Percentiles rank a stretch among this genome's conserved stretches.
phyloP scores from a whole-genome alignment of 140 eudicot genomes.

The Senecio squalidus region DNA sequence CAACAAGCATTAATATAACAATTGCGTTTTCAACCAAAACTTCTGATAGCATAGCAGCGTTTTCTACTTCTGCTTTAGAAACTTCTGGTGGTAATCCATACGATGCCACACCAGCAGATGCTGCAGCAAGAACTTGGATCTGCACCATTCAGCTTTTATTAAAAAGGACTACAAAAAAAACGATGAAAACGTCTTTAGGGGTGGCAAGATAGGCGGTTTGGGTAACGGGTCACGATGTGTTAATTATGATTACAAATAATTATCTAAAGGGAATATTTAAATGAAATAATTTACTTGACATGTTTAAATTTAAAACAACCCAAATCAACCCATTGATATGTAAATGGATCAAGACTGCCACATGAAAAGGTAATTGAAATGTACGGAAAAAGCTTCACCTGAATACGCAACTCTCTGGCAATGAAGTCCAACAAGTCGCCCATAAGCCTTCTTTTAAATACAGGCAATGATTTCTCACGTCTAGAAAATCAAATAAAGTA shows the following conservation, averaged over 20 bases:
- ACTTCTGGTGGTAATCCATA: slow-evolving; percentile 65
- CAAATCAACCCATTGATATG: neutral
- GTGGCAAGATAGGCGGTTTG: too few relatives aligned
- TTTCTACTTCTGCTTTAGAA: slow-evolving; percentile 79
- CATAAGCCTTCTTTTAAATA: slow-evolving; percentile 87
- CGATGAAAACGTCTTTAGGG: too few relatives aligned
- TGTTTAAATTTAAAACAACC: neutral
- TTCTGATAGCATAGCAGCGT: slow-evolving; percentile 79
- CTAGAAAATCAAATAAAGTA: slow-evolving; percentile 29
- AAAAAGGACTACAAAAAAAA: too few relatives aligned
- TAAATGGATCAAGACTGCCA: neutral
- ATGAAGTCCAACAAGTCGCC: slow-evolving; percentile 79
- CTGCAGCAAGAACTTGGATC: slow-evolving; percentile 93
- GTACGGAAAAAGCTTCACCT: slow-evolving; percentile 40
- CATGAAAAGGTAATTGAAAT: neutral
- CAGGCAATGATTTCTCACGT: slow-evolving; percentile 74
- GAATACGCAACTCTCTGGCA: slow-evolving; percentile 77
- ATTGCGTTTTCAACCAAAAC: slow-evolving; percentile 93
- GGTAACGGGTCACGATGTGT: too few relatives aligned
- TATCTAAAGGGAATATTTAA: too few relatives aligned
- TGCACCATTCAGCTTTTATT: slow-evolving; percentile 26
- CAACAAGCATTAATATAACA: slow-evolving; percentile 91
- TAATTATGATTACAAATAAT: too few relatives aligned
- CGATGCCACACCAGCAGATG: slow-evolving; percentile 88
- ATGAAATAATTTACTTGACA: too few relatives aligned